Conservation (phyloP, 495 filamentous ascomycete species). For the Lasiosphaeria miniovina region DNA sequence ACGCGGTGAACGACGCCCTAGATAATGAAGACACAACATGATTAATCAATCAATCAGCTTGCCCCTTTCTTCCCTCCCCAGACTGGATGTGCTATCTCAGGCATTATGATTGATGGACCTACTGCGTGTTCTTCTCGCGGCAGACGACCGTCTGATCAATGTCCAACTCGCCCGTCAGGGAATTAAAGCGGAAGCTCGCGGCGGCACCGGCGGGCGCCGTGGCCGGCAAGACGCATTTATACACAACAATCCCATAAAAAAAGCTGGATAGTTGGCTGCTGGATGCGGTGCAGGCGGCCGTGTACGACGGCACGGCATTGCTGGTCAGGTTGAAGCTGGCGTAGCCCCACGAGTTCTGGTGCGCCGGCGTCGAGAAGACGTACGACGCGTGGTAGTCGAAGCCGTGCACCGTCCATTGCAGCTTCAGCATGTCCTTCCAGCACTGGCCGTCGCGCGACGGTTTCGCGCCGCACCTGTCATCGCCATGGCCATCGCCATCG, state of each 20-base stretch:
- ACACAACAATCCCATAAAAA: conserved; percentile 39
- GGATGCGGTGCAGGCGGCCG: conserved; percentile 31
- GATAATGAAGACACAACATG: background rate
- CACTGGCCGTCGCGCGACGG: conserved; percentile 11
- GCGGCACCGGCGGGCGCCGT: conserved; percentile 8
- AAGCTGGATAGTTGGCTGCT: conserved; percentile 41
- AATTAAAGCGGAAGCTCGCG: conserved; percentile 35
- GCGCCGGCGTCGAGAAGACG: conserved; percentile 39
- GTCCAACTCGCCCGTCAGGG: conserved; percentile 29
- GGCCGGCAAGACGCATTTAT: conserved; percentile 27
- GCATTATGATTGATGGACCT: conserved; percentile 11
- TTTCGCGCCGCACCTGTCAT: conserved; percentile 2
- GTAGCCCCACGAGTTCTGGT: conserved; percentile 41
- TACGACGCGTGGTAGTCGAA: conserved; percentile 40
- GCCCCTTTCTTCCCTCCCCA: background rate
- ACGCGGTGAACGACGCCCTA: conserved; percentile 33
- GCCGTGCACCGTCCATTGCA: conserved; percentile 17
- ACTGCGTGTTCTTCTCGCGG: conserved; percentile 30
- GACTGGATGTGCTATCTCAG: too few relatives aligned
- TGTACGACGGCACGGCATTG: conserved; percentile 29
- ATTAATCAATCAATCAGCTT: background rate
- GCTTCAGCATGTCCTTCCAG: conserved; percentile 9
- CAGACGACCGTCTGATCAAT: conserved; percentile 36
- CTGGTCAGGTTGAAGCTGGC: conserved; percentile 47
- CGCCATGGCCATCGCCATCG: background rate